Conservation (phyloP, 345 rosid genomes). For the Lepidium didymum region DNA sequence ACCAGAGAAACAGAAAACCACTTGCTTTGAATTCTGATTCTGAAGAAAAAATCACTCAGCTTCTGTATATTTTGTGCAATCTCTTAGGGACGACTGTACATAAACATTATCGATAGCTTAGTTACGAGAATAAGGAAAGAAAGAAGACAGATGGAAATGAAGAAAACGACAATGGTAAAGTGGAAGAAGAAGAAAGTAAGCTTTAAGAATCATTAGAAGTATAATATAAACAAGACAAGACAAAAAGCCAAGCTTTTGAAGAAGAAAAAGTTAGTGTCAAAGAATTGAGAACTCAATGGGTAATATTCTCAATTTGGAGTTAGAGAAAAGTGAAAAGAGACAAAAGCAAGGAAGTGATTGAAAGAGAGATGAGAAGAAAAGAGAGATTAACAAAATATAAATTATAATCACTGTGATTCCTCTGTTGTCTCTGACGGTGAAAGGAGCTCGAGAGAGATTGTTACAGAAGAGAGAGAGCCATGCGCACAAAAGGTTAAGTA, state of each 20-base stretch:
- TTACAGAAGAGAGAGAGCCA: slow-evolving; percentile 27
- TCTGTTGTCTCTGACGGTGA: slow-evolving; percentile 24
- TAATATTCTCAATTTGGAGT: slow-evolving; percentile 14
- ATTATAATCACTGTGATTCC: slow-evolving; percentile 16
- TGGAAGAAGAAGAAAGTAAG: slow-evolving; percentile 1
- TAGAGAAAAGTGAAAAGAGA: slow-evolving; percentile 11
- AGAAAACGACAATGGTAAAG: slow-evolving; percentile 25
- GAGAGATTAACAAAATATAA: not conserved
- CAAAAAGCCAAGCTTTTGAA: not conserved
- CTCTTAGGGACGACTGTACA: slow-evolving; percentile 14
- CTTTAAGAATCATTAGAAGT: too few species aligned
- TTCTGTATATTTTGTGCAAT: slow-evolving; percentile 12
- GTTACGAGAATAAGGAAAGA: slow-evolving; percentile 24
- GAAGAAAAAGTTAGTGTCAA: not conserved
- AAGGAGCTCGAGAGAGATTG: slow-evolving; percentile 36
- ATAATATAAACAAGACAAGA: not conserved
- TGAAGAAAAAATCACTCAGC: not conserved
- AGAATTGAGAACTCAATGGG: not conserved
- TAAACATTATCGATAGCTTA: slow-evolving; percentile 6
- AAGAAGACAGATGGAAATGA: slow-evolving; percentile 18
- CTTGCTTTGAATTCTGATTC: not conserved
- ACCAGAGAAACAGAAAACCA: not conserved
- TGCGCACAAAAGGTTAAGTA: slow-evolving; percentile 29
- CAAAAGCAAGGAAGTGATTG: slow-evolving; percentile 18
- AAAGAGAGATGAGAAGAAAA: slow-evolving; percentile 17